A percentile compares a stretch with the other conserved stretches of the same genome.
Evolutionary conservation across 352 stramenopile genomes (phyloP).

Genomic region (Globisporangium perplexum): DNA sequence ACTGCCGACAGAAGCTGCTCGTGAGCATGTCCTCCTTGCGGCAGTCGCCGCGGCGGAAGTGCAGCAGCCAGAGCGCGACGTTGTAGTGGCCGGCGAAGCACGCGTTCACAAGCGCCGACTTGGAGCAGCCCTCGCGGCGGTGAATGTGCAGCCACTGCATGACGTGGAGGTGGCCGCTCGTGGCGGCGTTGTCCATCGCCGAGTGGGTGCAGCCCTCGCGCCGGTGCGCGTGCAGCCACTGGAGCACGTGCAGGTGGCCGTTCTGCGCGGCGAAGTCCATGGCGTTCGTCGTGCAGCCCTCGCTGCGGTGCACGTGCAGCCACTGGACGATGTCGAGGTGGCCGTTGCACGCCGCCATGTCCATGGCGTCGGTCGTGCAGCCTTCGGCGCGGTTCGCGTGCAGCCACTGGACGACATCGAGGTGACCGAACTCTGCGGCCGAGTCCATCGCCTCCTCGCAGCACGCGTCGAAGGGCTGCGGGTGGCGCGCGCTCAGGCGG

Average conservation of each 20-base stretch:
- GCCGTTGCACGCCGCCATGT: slow-evolving; percentile 24
- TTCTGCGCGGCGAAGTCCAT: slow-evolving; percentile 25
- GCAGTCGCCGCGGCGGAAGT: slow-evolving; percentile 7
- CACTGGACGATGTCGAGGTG: slow-evolving; percentile 25
- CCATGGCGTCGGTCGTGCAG: slow-evolving; percentile 28
- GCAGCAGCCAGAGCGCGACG: slow-evolving; percentile 50
- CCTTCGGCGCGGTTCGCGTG: slow-evolving; percentile 24
- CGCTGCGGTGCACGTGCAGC: slow-evolving; percentile 22
- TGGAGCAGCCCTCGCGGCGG: slow-evolving; percentile 57
- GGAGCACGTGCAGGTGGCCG: slow-evolving; percentile 25
- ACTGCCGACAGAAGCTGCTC: slow-evolving; percentile 4
- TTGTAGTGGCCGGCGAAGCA: slow-evolving; percentile 42
- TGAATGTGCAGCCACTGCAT: slow-evolving; percentile 51
- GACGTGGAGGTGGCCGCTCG: slow-evolving; percentile 24
- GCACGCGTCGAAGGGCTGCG: slow-evolving; percentile 20
- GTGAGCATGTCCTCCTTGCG: slow-evolving; percentile 10
- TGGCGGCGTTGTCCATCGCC: slow-evolving; percentile 35
- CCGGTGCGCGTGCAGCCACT: slow-evolving; percentile 25
- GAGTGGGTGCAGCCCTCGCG: slow-evolving; percentile 33
- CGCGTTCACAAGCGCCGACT: slow-evolving; percentile 61
- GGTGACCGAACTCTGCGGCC: slow-evolving; percentile 20
- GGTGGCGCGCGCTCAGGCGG: slow-evolving; percentile 38
- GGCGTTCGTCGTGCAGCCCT: slow-evolving; percentile 22
- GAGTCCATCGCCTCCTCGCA: slow-evolving; percentile 24
- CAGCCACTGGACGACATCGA: slow-evolving; percentile 29